Evolutionary conservation across 2,329 filamentous ascomycete genomes (phyloP).

Genomic region (Penicillium rolfsii): DNA sequence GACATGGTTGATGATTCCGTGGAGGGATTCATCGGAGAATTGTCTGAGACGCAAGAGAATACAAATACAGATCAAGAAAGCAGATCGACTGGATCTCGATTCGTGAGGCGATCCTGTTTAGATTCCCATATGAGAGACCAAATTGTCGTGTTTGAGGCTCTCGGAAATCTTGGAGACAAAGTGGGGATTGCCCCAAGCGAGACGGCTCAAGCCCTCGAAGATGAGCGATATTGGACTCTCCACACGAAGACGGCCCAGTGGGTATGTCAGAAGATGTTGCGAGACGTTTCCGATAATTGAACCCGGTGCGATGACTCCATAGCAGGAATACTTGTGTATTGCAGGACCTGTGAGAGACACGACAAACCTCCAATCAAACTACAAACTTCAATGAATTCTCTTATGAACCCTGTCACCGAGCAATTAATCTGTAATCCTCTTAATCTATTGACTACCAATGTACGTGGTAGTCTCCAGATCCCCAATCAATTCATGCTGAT

Average conservation of each 20-base stretch:
- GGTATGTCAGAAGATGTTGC: slow-evolving; percentile 47
- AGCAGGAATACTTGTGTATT: background rate
- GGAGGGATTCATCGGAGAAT: slow-evolving; percentile 50
- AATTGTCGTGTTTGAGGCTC: slow-evolving; percentile 61
- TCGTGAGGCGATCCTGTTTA: slow-evolving; percentile 48
- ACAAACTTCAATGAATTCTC: background rate
- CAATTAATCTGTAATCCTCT: background rate
- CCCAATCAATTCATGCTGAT: background rate
- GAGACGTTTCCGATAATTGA: background rate
- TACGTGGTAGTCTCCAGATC: background rate
- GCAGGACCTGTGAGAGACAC: background rate
- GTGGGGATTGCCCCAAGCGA: slow-evolving; percentile 22
- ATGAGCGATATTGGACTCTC: slow-evolving; percentile 41
- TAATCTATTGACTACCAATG: background rate
- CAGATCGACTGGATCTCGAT: no score
- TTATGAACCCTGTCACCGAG: background rate
- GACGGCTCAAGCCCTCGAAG: slow-evolving; percentile 21
- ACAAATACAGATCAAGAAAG: background rate
- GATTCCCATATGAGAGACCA: slow-evolving; percentile 63
- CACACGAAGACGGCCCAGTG: slow-evolving; percentile 51
- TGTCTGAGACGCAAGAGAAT: slow-evolving; percentile 32
- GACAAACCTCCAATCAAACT: background rate
- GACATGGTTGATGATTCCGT: slow-evolving; percentile 51
- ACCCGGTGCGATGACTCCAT: background rate
- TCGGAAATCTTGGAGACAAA: slow-evolving; percentile 45